These are phyloP conservation scores for Nadsonia starkeyi-henricii DNA, from an alignment of 1,139 yeast genomes.

Conservation along the genomic window DNA sequence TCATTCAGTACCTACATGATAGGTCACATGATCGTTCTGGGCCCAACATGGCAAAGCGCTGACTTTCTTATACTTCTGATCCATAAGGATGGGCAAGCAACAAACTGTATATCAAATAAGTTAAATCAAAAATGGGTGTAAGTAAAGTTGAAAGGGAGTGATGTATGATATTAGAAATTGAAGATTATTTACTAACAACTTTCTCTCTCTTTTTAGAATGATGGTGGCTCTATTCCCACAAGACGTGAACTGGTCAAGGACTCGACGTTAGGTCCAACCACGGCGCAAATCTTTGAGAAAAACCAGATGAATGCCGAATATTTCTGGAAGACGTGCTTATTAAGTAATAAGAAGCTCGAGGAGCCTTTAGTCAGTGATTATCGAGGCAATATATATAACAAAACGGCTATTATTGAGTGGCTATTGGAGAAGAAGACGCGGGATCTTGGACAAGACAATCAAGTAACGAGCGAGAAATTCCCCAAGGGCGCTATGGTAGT, in stretches of 20 bases:
- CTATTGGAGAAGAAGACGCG: constrained; percentile 26
- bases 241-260: constrained; percentile 29
- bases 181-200: background rate
- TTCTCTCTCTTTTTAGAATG: constrained; percentile 23
- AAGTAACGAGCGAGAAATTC: constrained; percentile 11
- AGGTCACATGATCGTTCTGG: too few relatives aligned
- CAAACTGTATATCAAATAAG: background rate
- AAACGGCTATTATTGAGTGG: constrained; percentile 50
- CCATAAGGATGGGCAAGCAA: too few relatives aligned
- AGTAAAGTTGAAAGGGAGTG: background rate
- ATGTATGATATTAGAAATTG: background rate
- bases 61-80: too few relatives aligned
- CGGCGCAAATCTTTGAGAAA: constrained; percentile 15
- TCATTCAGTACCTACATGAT: too few relatives aligned
- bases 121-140: background rate
- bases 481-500: constrained; percentile 21
- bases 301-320: constrained; percentile 17
- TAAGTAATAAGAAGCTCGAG: constrained; percentile 28
- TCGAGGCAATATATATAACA: constrained; percentile 54
- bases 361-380: constrained; percentile 58
- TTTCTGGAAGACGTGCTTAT: constrained; percentile 31
- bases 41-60: too few relatives aligned
- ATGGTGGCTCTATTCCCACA: constrained; percentile 39
- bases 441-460: background rate
- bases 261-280: constrained; percentile 14